These are phyloP conservation scores for Pyrenula massariospora DNA, from an alignment of 495 filamentous ascomycete species.

Conservation along the genomic window DNA sequence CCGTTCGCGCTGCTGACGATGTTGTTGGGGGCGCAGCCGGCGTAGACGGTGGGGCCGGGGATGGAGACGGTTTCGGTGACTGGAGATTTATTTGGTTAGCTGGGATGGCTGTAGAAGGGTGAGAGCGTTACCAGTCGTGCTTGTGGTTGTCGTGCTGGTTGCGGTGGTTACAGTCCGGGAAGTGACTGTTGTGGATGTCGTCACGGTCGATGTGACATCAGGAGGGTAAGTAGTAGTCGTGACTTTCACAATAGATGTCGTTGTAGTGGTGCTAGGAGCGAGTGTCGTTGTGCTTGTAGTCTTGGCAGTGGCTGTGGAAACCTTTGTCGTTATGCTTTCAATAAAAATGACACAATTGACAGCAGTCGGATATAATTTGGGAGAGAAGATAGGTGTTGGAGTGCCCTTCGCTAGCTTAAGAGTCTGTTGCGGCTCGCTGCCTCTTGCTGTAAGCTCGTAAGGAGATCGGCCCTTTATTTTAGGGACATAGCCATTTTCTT, in stretches of 20 bases:
- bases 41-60: slow-evolving; percentile 4
- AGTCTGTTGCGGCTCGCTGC: not conserved
- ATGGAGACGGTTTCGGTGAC: not conserved
- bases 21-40: slow-evolving; percentile 3
- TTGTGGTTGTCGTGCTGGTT: slow-evolving; percentile 2
- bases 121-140: not conserved
- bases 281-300: not conserved
- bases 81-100: not conserved
- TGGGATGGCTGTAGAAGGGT: not conserved
- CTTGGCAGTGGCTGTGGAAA: not conserved
- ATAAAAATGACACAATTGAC: not conserved
- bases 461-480: slow-evolving; percentile 4
- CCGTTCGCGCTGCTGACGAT: slow-evolving; percentile 4
- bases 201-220: slow-evolving; percentile 4
- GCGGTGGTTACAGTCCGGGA: slow-evolving; percentile 1
- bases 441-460: not conserved
- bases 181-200: not conserved
- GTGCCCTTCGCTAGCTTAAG: not conserved
- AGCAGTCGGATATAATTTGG: not conserved
- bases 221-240: slow-evolving; percentile 1
- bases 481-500: slow-evolving; percentile 5
- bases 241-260: not conserved
- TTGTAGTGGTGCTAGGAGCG: not conserved
- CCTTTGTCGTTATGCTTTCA: not conserved
- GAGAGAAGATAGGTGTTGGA: not conserved